These are phyloP conservation scores for Penicillium argentinense DNA, from an alignment of 495 filamentous ascomycete genomes.

Conservation along the genomic window DNA sequence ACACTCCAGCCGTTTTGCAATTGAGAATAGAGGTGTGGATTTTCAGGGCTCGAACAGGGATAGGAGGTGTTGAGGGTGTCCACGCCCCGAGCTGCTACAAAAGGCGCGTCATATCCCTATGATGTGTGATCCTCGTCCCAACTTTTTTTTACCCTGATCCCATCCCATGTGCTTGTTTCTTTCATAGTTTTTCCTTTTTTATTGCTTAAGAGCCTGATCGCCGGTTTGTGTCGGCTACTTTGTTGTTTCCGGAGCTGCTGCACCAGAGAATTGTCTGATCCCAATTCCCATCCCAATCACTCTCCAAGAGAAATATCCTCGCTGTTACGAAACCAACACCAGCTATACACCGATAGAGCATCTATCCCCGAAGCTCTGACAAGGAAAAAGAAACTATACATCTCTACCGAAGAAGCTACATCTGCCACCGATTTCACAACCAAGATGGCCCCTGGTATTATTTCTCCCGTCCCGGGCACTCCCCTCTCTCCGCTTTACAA, in stretches of 20 bases:
- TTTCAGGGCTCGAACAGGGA: neutral
- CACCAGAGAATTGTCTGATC: slow-evolving; percentile 14
- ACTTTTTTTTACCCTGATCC: too few relatives aligned
- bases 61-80: neutral
- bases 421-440: neutral
- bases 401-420: neutral
- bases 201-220: neutral
- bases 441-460: slow-evolving; percentile 26
- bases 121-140: too few relatives aligned
- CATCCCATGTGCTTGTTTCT: neutral
- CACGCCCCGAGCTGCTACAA: slow-evolving; percentile 15
- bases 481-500: slow-evolving; percentile 19
- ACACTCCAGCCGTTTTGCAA: neutral
- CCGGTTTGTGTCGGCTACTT: slow-evolving; percentile 22
- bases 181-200: slow-evolving; percentile 4
- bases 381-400: neutral
- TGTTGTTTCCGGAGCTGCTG: slow-evolving; percentile 27
- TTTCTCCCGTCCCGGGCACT: slow-evolving; percentile 23
- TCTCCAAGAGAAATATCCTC: slow-evolving; percentile 11
- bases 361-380: slow-evolving; percentile 5
- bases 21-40: neutral
- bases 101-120: slow-evolving; percentile 4
- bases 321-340: neutral
- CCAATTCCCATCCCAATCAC: slow-evolving; percentile 8
- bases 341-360: slow-evolving; percentile 4